Conservation (phyloP, 768 basidiomycete species). For the Naematelia aurantialba region DNA sequence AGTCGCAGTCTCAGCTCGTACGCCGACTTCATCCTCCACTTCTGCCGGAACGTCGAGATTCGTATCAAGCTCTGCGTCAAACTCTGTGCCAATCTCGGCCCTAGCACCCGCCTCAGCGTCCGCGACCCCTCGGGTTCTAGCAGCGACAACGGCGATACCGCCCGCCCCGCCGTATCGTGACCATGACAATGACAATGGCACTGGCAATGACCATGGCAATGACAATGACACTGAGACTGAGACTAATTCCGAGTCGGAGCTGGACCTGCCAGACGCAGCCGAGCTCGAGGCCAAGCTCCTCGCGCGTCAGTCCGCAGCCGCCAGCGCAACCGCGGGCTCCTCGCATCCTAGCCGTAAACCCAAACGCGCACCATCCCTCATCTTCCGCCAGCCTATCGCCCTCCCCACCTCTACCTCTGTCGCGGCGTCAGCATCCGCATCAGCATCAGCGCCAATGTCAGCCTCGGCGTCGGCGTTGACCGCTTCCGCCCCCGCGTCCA, state of each 20-base stretch:
- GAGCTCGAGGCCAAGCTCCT: slow-evolving; percentile 34
- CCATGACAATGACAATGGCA: slow-evolving; percentile 16
- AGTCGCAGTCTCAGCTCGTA: no score
- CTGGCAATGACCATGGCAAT: no score
- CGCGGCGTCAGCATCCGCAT: not conserved
- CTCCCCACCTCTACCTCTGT: not conserved
- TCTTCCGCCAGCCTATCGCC: slow-evolving; percentile 37
- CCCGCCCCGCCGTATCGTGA: no score
- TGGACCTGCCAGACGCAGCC: slow-evolving; percentile 45
- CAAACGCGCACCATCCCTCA: slow-evolving; percentile 41
- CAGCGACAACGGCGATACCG: slow-evolving; percentile 3
- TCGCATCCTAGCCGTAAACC: slow-evolving; percentile 1
- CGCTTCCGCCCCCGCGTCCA: slow-evolving; percentile 5
- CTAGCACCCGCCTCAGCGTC: not conserved
- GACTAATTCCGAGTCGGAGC: slow-evolving; percentile 11
- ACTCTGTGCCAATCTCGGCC: no score
- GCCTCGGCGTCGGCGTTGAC: no score
- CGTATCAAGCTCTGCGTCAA: no score
- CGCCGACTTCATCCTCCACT: no score
- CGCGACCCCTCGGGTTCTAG: slow-evolving; percentile 35
- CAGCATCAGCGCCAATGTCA: not conserved
- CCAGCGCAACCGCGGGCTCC: not conserved
- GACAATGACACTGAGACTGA: slow-evolving; percentile 8
- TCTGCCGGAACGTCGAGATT: no score
- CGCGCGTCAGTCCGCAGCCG: slow-evolving; percentile 11